A percentile compares a stretch with the other conserved stretches of the same genome.
Evolutionary conservation across 2,329 filamentous ascomycete genomes (phyloP).

Genomic region (Eutypella sp.): DNA sequence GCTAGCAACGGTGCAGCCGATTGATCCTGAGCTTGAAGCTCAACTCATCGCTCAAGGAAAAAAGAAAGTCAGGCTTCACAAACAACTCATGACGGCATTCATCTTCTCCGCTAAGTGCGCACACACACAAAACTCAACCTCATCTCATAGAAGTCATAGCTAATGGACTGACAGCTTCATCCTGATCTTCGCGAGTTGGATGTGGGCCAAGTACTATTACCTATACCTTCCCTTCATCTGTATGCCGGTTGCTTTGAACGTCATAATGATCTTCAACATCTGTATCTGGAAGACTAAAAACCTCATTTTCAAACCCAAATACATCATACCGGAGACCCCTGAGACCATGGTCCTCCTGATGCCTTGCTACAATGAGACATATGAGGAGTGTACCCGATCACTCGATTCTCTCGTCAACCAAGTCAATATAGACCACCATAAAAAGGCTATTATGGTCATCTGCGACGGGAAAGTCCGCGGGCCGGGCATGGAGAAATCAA

Average conservation of each 20-base stretch:
- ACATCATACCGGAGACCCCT: constrained; percentile 25
- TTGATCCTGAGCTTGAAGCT: too few relatives aligned
- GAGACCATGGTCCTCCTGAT: constrained; percentile 42
- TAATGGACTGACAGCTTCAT: constrained; percentile 13
- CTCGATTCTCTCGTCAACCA: constrained; percentile 42
- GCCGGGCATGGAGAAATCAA: constrained; percentile 43
- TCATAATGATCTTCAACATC: constrained; percentile 37
- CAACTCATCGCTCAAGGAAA: constrained; percentile 13
- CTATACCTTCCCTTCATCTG: constrained; percentile 42
- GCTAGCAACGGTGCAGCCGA: too few relatives aligned
- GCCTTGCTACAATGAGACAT: constrained; percentile 46
- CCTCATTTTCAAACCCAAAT: constrained; percentile 22
- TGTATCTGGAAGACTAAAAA: constrained; percentile 27
- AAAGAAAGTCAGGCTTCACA: constrained; percentile 12
- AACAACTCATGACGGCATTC: constrained; percentile 9
- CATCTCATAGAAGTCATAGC: background rate
- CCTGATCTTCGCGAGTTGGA: constrained; percentile 27
- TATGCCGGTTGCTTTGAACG: constrained; percentile 36
- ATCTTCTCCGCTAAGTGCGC: constrained; percentile 11
- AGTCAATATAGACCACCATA: constrained; percentile 36
- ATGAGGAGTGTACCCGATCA: constrained; percentile 37
- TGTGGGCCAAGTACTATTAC: constrained; percentile 37
- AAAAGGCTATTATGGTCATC: constrained; percentile 40
- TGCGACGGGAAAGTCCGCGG: constrained; percentile 44
- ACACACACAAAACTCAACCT: background rate